Conservation (phyloP, 106 monocot species). For the Platanthera guangdongensis region DNA sequence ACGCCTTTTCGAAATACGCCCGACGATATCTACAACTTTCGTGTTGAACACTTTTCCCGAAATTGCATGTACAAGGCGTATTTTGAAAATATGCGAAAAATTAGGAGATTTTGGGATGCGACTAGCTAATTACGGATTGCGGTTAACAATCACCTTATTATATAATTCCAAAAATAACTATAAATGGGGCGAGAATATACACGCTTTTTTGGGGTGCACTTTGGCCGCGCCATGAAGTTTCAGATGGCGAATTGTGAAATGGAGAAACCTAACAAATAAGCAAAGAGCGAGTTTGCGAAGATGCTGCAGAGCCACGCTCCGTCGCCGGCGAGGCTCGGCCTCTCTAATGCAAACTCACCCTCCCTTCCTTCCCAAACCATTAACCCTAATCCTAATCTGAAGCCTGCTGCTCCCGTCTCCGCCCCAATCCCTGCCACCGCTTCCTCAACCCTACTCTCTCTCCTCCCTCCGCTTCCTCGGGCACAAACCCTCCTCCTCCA, state of each 20-base stretch:
- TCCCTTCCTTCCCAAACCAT: slow-evolving; percentile 21
- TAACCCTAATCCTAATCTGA: slow-evolving; percentile 21
- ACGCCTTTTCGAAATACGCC: no score
- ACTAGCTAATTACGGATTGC: no score
- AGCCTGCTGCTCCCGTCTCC: neutral
- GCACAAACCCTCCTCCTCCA: slow-evolving; percentile 71
- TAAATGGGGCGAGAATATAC: no score
- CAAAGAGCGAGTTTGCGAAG: neutral
- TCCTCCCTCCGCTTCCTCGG: slow-evolving; percentile 82
- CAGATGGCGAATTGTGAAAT: neutral
- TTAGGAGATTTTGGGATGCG: no score
- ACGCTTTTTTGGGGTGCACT: no score
- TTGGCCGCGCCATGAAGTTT: no score
- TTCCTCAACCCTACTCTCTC: slow-evolving; percentile 59
- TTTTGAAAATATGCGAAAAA: no score
- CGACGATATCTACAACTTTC: no score
- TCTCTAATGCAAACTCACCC: slow-evolving; percentile 33
- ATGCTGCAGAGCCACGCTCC: slow-evolving; percentile 40
- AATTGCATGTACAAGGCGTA: no score
- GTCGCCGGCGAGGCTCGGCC: slow-evolving; percentile 48
- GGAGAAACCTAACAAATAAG: neutral
- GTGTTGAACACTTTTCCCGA: no score
- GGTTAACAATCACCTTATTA: no score
- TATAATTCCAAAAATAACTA: no score
- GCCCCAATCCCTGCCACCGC: slow-evolving; percentile 20